Conservation (phyloP, 1,139 yeast species). For the Geotrichum reessii region DNA sequence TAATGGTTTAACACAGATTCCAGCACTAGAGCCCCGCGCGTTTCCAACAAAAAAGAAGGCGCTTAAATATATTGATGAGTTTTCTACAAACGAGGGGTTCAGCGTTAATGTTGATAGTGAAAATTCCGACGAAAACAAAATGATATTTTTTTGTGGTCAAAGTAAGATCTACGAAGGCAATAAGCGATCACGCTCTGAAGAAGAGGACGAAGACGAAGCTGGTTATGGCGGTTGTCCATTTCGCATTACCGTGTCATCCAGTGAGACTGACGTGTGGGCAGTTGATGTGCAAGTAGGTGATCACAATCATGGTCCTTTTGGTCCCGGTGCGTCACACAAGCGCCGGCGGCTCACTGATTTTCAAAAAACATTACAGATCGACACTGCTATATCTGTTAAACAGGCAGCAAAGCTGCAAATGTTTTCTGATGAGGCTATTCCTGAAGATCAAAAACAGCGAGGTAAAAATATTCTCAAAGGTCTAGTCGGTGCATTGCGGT, state of each 20-base stretch:
- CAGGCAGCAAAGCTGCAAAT: constrained; percentile 1
- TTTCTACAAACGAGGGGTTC: constrained; percentile 11
- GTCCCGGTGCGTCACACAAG: constrained; percentile 14
- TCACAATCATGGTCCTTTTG: constrained; percentile 19
- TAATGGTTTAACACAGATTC: constrained; percentile 13
- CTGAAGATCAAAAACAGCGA: constrained; percentile 1
- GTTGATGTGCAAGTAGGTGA: constrained; percentile 8
- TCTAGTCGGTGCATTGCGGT: constrained; percentile 18
- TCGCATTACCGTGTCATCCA: not conserved
- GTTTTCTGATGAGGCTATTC: not conserved
- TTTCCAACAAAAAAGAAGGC: constrained; percentile 8
- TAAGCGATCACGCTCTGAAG: constrained; percentile 2
- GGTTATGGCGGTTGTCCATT: constrained; percentile 8
- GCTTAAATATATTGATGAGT: constrained; percentile 1
- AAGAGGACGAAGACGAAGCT: not conserved
- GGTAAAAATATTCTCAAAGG: constrained; percentile 15
- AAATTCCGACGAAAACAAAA: not conserved
- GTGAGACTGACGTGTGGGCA: constrained; percentile 1
- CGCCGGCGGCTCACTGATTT: constrained; percentile 15
- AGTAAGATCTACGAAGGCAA: not conserved
- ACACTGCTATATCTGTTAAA: constrained; percentile 2
- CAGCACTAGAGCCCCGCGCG: constrained; percentile 4
- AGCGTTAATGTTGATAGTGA: not conserved
- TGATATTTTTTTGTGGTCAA: not conserved
- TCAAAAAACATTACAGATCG: constrained; percentile 16